Base-by-base conservation (phyloP, 2,329 filamentous ascomycete species). In the Fusarium pseudograminearum region DNA sequence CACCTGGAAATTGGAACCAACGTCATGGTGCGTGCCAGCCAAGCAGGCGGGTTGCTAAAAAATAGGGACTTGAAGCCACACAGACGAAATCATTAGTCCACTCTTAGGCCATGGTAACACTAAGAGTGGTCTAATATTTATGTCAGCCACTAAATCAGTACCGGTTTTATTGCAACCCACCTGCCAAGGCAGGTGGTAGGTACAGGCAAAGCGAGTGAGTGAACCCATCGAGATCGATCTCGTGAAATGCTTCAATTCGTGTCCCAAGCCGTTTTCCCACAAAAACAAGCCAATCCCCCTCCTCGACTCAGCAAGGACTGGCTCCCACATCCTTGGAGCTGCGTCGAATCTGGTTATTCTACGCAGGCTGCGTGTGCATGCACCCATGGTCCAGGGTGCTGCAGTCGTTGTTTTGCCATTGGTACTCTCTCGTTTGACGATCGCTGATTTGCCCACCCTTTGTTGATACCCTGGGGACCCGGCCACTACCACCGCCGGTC, bases 1-100 rank as follows among this genome's bases (percentile, higher is more conserved):
- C 53, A 36, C 53, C 42, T 65, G 61, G 38, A 64, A 31, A 50
- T 63, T 48, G 36, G 52, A 50, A 38, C 44, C 40, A 70, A 68
- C 54, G 70, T 58, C 64, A 66, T 64, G 47, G 42, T 57, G 44
- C 58, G 56, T 48, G 65, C 58, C 70, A 71, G 40, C 36, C 58
- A 66, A 56, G 47, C 46, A n/a, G n/a, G n/a, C n/a, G n/a, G n/a
- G n/a, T n/a, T n/a, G n/a, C n/a, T n/a, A n/a, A n/a, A n/a, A n/a
- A n/a, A n/a, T n/a, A n/a, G n/a, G n/a, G n/a, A n/a, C n/a, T n/a
- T n/a, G n/a, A n/a, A n/a, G n/a, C n/a, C n/a, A n/a, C n/a, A n/a
- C n/a, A n/a, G n/a, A n/a, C n/a, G n/a, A n/a, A n/a, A n/a, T n/a
- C n/a, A n/a, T n/a, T n/a, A n/a, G n/a, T n/a, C n/a, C n/a, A n/a